phyloP scores from a whole-genome alignment of 2,329 filamentous ascomycete genomes.

The Verticillium longisporum region DNA sequence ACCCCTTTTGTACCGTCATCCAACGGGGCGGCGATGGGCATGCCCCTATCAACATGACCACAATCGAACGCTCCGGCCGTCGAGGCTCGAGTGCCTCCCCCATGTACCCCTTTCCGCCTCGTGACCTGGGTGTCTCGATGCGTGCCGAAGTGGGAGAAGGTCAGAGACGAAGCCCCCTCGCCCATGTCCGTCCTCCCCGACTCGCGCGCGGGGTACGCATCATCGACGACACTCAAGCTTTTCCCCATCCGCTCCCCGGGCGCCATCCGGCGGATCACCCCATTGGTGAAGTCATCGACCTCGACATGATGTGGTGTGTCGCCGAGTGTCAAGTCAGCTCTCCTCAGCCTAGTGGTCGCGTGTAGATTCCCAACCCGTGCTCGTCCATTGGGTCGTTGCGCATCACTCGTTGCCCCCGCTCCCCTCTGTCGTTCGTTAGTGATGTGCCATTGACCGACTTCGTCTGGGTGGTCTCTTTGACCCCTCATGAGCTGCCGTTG shows the following conservation, averaged over 20 bases:
- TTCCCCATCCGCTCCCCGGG: conserved; percentile 11
- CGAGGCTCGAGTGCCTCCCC: background rate
- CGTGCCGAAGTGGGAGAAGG: no score
- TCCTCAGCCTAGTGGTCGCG: background rate
- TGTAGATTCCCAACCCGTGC: conserved; percentile 1
- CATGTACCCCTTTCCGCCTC: no score
- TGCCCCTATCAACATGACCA: background rate
- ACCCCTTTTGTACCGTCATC: no score
- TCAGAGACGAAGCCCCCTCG: no score
- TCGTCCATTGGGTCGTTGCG: background rate
- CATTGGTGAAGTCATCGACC: conserved; percentile 12
- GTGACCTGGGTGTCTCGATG: background rate
- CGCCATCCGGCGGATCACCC: background rate
- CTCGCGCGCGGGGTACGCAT: background rate
- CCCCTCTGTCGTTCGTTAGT: background rate
- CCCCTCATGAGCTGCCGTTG: background rate
- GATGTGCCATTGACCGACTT: background rate
- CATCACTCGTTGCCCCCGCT: background rate
- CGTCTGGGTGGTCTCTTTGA: background rate
- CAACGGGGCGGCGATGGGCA: background rate
- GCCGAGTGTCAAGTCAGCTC: background rate
- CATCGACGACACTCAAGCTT: conserved; percentile 8
- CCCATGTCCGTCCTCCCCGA: background rate
- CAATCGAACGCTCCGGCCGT: background rate
- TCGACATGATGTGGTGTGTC: background rate